Evolutionary conservation across 805 yeast species (phyloP).

Genomic region (Nakazawaea wickerhamii): DNA sequence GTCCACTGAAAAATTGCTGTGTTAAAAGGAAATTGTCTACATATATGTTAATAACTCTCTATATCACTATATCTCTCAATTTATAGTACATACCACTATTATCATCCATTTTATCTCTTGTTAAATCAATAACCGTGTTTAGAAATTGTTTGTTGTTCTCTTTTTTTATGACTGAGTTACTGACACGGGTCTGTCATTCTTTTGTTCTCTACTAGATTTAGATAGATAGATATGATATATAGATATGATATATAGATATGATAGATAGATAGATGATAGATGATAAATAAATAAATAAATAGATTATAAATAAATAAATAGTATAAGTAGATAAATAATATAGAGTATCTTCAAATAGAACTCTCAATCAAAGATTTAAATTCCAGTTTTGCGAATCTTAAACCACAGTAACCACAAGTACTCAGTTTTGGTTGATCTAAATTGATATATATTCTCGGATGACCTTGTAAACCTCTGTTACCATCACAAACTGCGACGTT

Average conservation of each 20-base stretch:
- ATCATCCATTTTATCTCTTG: constrained; percentile 14
- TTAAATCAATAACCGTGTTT: background rate
- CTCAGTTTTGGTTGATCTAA: constrained; percentile 70
- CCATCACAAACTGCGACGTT: constrained; percentile 82
- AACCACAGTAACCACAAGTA: constrained; percentile 79
- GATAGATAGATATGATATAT: too few species aligned
- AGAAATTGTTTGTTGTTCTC: background rate
- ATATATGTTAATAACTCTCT: too few species aligned
- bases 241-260: background rate
- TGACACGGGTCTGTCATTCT: background rate
- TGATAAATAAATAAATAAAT: constrained; percentile 2
- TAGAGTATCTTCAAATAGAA: background rate
- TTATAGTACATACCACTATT: constrained; percentile 19
- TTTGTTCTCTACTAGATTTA: background rate
- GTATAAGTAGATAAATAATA: background rate
- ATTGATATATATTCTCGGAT: constrained; percentile 77
- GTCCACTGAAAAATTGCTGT: constrained; percentile 59
- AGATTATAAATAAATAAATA: constrained; percentile 1
- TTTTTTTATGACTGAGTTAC: background rate
- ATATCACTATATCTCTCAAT: too few species aligned
- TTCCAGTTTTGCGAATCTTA: constrained; percentile 55
- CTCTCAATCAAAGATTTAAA: constrained; percentile 34
- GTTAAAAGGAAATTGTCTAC: constrained; percentile 49
- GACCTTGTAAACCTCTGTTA: constrained; percentile 67
- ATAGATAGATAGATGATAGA: constrained; percentile 2